Evolutionary conservation across 176 grass and related monocot genomes (phyloP).

Genomic region (Carex cristatella): DNA sequence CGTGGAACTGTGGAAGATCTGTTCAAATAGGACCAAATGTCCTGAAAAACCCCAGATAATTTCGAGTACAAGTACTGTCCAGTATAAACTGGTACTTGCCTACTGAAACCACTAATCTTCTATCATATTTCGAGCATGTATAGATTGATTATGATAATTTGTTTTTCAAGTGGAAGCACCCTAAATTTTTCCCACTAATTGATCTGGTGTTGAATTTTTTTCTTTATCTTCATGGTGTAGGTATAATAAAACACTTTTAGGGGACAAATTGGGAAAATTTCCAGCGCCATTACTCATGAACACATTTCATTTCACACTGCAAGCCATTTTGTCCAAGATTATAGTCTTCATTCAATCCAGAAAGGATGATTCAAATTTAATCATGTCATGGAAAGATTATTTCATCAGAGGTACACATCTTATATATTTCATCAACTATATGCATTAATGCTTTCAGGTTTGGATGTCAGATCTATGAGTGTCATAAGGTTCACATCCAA

Average conservation of each 20-base stretch:
- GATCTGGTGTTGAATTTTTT: neutral
- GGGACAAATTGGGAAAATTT: slow-evolving; percentile 97
- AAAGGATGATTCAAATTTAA: slow-evolving; percentile 28
- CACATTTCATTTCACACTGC: slow-evolving; percentile 94
- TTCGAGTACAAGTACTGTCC: neutral
- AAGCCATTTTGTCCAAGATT: slow-evolving; percentile 86
- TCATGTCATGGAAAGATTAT: slow-evolving; percentile 98
- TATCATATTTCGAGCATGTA: neutral
- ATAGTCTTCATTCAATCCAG: slow-evolving; percentile 64
- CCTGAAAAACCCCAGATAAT: neutral
- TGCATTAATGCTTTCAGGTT: neutral
- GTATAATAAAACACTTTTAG: slow-evolving; percentile 97
- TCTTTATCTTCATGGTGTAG: slow-evolving; percentile 25
- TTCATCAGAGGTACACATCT: slow-evolving; percentile 64
- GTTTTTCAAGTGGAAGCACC: neutral
- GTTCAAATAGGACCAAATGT: neutral
- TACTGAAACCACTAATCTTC: neutral
- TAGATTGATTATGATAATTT: neutral
- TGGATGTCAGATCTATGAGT: neutral
- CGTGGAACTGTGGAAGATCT: neutral
- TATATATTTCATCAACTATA: neutral
- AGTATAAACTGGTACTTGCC: neutral
- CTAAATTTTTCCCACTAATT: neutral
- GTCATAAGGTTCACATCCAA: neutral
- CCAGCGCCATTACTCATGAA: slow-evolving; percentile 99